Evolutionary conservation across 2,329 filamentous ascomycete genomes (phyloP).

Genomic region (Curvularia verruculosa): DNA sequence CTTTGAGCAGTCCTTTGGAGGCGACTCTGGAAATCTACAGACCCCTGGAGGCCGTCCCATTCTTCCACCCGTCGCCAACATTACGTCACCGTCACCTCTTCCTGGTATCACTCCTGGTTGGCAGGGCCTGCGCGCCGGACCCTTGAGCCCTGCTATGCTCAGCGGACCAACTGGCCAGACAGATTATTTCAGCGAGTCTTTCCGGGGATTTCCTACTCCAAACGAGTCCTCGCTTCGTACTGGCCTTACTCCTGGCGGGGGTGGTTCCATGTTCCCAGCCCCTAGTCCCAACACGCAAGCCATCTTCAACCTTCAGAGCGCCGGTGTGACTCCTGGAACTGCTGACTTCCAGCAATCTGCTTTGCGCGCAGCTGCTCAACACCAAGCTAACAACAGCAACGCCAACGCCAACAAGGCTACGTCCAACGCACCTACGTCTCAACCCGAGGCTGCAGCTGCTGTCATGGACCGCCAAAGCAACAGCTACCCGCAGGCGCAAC

Average conservation of each 20-base stretch:
- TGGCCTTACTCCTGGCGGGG: slow-evolving; percentile 90
- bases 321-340: slow-evolving; percentile 85
- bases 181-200: slow-evolving; percentile 88
- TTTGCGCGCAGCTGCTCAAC: slow-evolving; percentile 71
- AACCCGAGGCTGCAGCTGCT: slow-evolving; percentile 51
- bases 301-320: slow-evolving; percentile 78
- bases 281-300: slow-evolving; percentile 87
- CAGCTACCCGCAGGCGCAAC: slow-evolving; percentile 55
- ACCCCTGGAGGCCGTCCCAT: slow-evolving; percentile 77
- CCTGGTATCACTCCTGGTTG: slow-evolving; percentile 79
- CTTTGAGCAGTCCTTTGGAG: slow-evolving; percentile 91
- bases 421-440: slow-evolving; percentile 52
- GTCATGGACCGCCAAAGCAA: slow-evolving; percentile 63
- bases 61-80: slow-evolving; percentile 84
- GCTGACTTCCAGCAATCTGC: slow-evolving; percentile 95
- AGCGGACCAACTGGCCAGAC: slow-evolving; percentile 73
- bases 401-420: slow-evolving; percentile 45
- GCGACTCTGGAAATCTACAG: slow-evolving; percentile 58
- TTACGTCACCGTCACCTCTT: slow-evolving; percentile 85
- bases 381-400: slow-evolving; percentile 35
- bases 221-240: slow-evolving; percentile 95
- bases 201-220: slow-evolving; percentile 87
- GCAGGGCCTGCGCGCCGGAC: slow-evolving; percentile 89
- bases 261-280: slow-evolving; percentile 95
- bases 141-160: slow-evolving; percentile 95